Base-by-base conservation (phyloP, 208 protist species). In the Trypanosomatidae sp. region DNA sequence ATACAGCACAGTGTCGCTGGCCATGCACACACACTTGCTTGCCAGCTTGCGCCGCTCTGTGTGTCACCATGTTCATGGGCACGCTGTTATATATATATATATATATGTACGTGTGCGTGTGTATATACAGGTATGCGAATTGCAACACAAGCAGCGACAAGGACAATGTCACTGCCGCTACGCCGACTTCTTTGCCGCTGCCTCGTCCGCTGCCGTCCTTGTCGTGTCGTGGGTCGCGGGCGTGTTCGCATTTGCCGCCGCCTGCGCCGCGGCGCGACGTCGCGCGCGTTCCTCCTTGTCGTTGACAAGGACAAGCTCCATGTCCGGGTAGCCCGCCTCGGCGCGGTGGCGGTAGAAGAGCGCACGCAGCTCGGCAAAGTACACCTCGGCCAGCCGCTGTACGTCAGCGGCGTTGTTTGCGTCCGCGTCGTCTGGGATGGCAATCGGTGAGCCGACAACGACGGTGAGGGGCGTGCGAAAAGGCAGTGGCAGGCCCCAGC, bases 311-410 rank as follows among this genome's bases (percentile, higher is more conserved):
- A 15, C 19, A 11, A 88, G 66, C 53, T 84, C 72, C 81, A 90
- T 83, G 19, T 82, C 57, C 2, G 76, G 66, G 48, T 87, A 90
- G 19, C 81, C 81, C 2, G 70, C 73, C 43, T 57, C 66, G 3
- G 50, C 76, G 39, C 81, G 75, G 33, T 68, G 66, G 24, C 72
- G 66, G 46, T 84, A 86, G 49, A 86, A 90, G 28, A 90, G 57
- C 33, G 54, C 53, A 35, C 63, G 58, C 4, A 86, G 6, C 21
- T 66, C 55, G n/a, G 41, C 19, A 59, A 86, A 90, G 51, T 90
- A 90, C 25, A 50, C 35, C 19, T 75, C 60, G 3, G 65, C 50
- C 22, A 87, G 38, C 6, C 33, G 41, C 33, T 62, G 38, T 22
- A 90, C 64, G 37, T 83, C 62, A 11, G 80, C 69, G 8, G 54